Evolutionary conservation across 176 grass and related monocot species (phyloP).

Genomic region (Chrysopogon serrulatus): DNA sequence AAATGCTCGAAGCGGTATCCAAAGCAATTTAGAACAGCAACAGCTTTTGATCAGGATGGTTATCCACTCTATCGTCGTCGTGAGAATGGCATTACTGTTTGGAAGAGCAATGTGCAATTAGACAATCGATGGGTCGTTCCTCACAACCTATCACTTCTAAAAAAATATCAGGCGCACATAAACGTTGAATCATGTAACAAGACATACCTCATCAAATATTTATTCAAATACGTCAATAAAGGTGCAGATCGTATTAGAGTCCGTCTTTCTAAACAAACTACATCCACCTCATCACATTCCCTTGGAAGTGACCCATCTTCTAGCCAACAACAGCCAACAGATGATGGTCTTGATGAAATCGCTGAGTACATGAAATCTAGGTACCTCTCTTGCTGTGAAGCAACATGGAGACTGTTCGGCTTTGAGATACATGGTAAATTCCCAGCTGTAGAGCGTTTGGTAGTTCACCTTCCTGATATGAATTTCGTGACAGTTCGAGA

Average conservation of each 20-base stretch:
- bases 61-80: too few species aligned
- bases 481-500: too few species aligned
- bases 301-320: too few species aligned
- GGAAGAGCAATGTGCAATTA: not conserved
- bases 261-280: too few species aligned
- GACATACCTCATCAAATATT: not conserved
- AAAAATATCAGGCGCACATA: not conserved
- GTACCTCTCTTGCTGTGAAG: not conserved
- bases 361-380: not conserved
- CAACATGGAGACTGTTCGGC: not conserved
- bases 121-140: not conserved
- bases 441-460: not conserved
- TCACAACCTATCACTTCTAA: too few species aligned
- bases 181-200: not conserved
- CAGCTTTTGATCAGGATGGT: not conserved
- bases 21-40: not conserved
- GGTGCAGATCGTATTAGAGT: not conserved
- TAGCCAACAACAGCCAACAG: too few species aligned
- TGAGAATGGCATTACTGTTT: too few species aligned
- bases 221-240: not conserved
- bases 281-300: too few species aligned
- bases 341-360: not conserved
- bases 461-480: not conserved
- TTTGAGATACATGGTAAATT: not conserved
- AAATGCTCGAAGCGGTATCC: not conserved